These are phyloP conservation scores for Daedalea quercina DNA, from an alignment of 768 basidiomycete genomes.

Conservation along the genomic window DNA sequence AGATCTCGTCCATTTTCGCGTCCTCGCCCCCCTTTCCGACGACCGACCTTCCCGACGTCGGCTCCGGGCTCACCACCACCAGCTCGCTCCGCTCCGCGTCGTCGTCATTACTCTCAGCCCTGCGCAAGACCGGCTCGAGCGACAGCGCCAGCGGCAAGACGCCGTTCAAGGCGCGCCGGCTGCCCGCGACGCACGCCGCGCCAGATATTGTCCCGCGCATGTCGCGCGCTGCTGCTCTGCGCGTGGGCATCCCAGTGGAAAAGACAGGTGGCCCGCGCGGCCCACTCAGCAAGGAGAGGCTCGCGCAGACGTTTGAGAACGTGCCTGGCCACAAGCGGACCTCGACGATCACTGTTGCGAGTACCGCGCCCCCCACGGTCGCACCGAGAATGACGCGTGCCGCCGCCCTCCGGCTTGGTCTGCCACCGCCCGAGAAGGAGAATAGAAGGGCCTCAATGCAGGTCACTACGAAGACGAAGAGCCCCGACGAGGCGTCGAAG, in stretches of 20 bases:
- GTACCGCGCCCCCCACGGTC: constrained; percentile 64
- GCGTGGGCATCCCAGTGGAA: constrained; percentile 51
- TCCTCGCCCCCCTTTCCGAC: constrained; percentile 79
- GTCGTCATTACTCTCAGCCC: constrained; percentile 40
- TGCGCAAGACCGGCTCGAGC: constrained; percentile 21
- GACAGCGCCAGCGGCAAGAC: constrained; percentile 44
- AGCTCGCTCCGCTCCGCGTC: constrained; percentile 36
- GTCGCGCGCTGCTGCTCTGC: constrained; percentile 67
- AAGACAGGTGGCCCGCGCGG: constrained; percentile 36
- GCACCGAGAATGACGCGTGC: constrained; percentile 74
- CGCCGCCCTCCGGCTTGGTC: constrained; percentile 60
- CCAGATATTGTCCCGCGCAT: constrained; percentile 76
- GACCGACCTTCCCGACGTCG: constrained; percentile 49
- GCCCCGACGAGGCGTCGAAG: constrained; percentile 28
- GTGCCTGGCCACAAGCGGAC: constrained; percentile 79
- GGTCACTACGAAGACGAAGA: constrained; percentile 3
- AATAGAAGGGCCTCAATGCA: not conserved
- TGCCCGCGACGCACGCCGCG: constrained; percentile 52
- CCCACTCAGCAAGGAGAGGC: constrained; percentile 54
- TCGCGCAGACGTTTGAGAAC: constrained; percentile 60
- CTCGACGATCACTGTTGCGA: constrained; percentile 63
- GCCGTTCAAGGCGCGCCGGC: constrained; percentile 57
- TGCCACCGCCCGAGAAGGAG: constrained; percentile 22
- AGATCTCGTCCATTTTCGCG: constrained; percentile 72
- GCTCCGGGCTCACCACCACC: constrained; percentile 26